Evolutionary conservation across 805 yeast genomes (phyloP).

Genomic region (Ascoidea tarda): DNA sequence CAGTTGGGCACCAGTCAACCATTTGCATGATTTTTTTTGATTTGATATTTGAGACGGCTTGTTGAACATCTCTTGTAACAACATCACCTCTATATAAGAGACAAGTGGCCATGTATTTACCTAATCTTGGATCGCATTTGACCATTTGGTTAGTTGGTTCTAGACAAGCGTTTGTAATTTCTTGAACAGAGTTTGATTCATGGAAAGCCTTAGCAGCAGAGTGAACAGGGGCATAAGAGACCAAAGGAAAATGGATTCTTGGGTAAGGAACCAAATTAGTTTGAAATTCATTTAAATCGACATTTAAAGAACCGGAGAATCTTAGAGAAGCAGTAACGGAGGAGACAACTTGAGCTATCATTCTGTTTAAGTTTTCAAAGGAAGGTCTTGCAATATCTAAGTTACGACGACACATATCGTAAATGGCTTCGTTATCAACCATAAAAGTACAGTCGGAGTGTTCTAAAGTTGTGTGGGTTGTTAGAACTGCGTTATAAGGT

Average conservation of each 20-base stretch:
- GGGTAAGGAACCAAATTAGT: slow-evolving; percentile 98
- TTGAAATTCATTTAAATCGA: slow-evolving; percentile 96
- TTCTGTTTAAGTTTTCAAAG: slow-evolving; percentile 71
- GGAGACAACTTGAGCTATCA: slow-evolving; percentile 95
- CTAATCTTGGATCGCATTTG: slow-evolving; percentile 92
- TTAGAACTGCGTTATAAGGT: slow-evolving; percentile 94
- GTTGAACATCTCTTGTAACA: slow-evolving; percentile 94
- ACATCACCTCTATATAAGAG: slow-evolving; percentile 97
- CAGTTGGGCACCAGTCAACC: slow-evolving; percentile 99
- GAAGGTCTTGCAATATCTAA: slow-evolving; percentile 88
- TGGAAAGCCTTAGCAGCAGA: slow-evolving; percentile 85
- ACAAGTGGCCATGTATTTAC: slow-evolving; percentile 98
- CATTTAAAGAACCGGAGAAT: slow-evolving; percentile 94
- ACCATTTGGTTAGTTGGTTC: slow-evolving; percentile 99
- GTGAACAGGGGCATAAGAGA: slow-evolving; percentile 91
- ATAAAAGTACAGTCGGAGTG: slow-evolving; percentile 98
- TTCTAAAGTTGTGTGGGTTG: slow-evolving; percentile 94
- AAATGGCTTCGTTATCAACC: slow-evolving; percentile 98
- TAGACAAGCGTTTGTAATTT: slow-evolving; percentile 94
- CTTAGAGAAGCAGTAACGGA: slow-evolving; percentile 95
- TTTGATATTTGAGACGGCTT: slow-evolving; percentile 89
- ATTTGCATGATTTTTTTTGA: slow-evolving; percentile 91
- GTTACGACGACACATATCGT: slow-evolving; percentile 95
- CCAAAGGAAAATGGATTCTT: slow-evolving; percentile 98
- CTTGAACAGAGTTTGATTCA: slow-evolving; percentile 88